Conservation (phyloP, 371 early-diverging fungal species). For the Zychaea mexicana region DNA sequence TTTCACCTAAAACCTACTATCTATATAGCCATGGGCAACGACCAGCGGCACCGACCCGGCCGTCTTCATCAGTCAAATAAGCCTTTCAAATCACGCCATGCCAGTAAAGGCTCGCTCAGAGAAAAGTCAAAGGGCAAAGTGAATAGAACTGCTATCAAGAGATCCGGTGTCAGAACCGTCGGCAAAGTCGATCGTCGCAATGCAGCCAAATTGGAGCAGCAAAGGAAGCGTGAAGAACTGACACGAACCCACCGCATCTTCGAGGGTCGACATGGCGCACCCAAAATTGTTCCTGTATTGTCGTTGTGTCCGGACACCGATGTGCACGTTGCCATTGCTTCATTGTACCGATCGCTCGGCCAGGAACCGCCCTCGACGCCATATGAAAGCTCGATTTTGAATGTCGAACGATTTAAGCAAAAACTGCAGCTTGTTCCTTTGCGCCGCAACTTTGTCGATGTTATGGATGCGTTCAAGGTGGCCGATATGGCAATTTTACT, state of each 20-base stretch:
- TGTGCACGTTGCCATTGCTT: slow-evolving; percentile 51
- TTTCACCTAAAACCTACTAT: too few relatives aligned
- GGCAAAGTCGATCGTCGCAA: slow-evolving; percentile 85
- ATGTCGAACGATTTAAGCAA: slow-evolving; percentile 83
- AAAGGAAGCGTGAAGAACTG: slow-evolving; percentile 80
- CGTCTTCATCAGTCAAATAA: slow-evolving; percentile 90
- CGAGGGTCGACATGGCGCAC: slow-evolving; percentile 79
- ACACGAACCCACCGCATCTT: slow-evolving; percentile 74
- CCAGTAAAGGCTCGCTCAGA: slow-evolving; percentile 78
- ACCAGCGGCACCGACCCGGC: slow-evolving; percentile 65
- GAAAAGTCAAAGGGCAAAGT: slow-evolving; percentile 86
- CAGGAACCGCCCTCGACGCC: slow-evolving; percentile 39
- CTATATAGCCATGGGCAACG: slow-evolving; percentile 3
- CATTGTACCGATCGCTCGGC: slow-evolving; percentile 59
- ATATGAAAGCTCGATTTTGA: slow-evolving; percentile 23
- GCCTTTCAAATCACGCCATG: slow-evolving; percentile 91
- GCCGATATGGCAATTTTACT: slow-evolving; percentile 89
- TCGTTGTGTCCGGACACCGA: slow-evolving; percentile 86
- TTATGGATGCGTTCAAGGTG: slow-evolving; percentile 88
- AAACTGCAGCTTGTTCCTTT: slow-evolving; percentile 75
- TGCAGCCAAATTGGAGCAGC: slow-evolving; percentile 77
- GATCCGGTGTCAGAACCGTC: slow-evolving; percentile 40
- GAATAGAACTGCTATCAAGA: slow-evolving; percentile 64
- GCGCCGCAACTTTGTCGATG: slow-evolving; percentile 68
- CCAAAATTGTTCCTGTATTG: slow-evolving; percentile 80